Evolutionary conservation across 1,284 basidiomycete species (phyloP).

Genomic region (Bjerkandera adusta): DNA sequence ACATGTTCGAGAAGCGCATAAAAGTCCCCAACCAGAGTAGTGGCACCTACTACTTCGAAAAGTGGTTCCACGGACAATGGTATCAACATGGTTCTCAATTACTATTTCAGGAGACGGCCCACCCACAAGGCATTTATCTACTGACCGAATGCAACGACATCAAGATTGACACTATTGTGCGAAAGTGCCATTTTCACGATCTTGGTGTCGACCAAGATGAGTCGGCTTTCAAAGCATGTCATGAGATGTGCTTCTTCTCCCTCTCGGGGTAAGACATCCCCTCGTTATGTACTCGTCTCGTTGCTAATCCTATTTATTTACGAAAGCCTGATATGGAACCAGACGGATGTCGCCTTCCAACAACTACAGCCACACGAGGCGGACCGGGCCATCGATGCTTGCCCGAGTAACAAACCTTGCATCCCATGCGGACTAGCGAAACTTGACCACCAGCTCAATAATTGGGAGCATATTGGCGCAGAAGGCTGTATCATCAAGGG

Average conservation of each 20-base stretch:
- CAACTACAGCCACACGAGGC: slow-evolving; percentile 38
- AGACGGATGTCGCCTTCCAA: slow-evolving; percentile 40
- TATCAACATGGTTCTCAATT: slow-evolving; percentile 63
- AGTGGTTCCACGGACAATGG: slow-evolving; percentile 67
- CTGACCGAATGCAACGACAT: slow-evolving; percentile 54
- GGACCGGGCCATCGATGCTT: slow-evolving; percentile 29
- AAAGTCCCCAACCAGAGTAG: not conserved
- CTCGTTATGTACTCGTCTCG: not conserved
- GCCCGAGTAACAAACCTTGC: slow-evolving; percentile 39
- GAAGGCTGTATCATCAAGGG: slow-evolving; percentile 35
- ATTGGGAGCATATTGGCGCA: slow-evolving; percentile 22
- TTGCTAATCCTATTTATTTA: too few relatives aligned
- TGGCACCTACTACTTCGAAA: slow-evolving; percentile 18
- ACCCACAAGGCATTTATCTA: slow-evolving; percentile 54
- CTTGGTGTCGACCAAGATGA: slow-evolving; percentile 42
- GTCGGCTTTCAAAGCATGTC: slow-evolving; percentile 34
- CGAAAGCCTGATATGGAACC: slow-evolving; percentile 38
- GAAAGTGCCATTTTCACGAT: slow-evolving; percentile 49
- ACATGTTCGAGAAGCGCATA: slow-evolving; percentile 46
- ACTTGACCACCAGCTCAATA: slow-evolving; percentile 22
- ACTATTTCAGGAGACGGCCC: slow-evolving; percentile 59
- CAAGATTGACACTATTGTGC: slow-evolving; percentile 48
- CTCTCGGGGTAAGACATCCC: slow-evolving; percentile 45
- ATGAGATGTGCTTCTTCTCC: slow-evolving; percentile 35
- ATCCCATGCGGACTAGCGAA: slow-evolving; percentile 41